These are phyloP conservation scores for Ceriops tagal DNA, from an alignment of 345 rosid genomes.

Conservation along the genomic window DNA sequence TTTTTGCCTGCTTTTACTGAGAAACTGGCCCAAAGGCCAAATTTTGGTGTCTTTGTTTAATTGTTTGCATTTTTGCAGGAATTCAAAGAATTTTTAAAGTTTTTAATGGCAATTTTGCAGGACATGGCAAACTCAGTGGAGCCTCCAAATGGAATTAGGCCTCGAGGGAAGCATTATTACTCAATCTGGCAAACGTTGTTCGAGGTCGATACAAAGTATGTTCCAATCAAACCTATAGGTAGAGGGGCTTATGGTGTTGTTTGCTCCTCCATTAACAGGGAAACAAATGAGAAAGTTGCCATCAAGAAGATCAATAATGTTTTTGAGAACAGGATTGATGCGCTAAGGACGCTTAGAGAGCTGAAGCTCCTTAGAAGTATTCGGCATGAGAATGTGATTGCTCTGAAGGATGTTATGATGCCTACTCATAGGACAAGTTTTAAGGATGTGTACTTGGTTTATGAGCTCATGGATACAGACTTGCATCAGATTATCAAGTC, in stretches of 20 bases:
- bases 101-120: slow-evolving; percentile 17
- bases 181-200: slow-evolving; percentile 77
- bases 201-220: slow-evolving; percentile 75
- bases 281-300: slow-evolving; percentile 76
- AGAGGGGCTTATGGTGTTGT: slow-evolving; percentile 86
- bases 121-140: slow-evolving; percentile 73
- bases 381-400: slow-evolving; percentile 72
- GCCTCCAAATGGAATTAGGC: slow-evolving; percentile 60
- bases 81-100: not conserved
- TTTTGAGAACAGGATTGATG: slow-evolving; percentile 62
- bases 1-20: no score
- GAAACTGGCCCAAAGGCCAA: not conserved
- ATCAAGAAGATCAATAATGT: slow-evolving; percentile 78
- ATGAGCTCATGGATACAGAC: slow-evolving; percentile 83
- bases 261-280: slow-evolving; percentile 72
- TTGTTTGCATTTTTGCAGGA: not conserved
- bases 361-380: slow-evolving; percentile 75
- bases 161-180: slow-evolving; percentile 65
- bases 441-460: slow-evolving; percentile 79
- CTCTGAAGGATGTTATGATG: slow-evolving; percentile 78
- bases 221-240: slow-evolving; percentile 81
- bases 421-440: slow-evolving; percentile 60
- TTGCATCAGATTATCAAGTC: slow-evolving; percentile 83
- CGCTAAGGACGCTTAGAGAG: slow-evolving; percentile 69
- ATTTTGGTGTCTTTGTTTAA: not conserved